These are phyloP conservation scores for Ilyonectria mors-panacis DNA, from an alignment of 2,329 filamentous ascomycete genomes.

Conservation along the genomic window DNA sequence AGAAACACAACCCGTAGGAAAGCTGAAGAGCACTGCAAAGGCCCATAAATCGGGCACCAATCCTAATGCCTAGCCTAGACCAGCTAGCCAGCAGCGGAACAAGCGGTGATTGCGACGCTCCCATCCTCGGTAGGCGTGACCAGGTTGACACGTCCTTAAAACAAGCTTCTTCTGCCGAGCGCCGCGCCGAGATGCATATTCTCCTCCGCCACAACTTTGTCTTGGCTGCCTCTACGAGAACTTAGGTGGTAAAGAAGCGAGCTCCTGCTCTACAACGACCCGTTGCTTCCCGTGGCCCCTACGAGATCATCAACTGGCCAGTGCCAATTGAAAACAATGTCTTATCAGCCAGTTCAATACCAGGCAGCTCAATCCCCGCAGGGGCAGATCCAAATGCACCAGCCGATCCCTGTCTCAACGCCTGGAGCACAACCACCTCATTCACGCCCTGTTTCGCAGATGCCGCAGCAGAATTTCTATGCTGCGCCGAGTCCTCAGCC, in stretches of 20 bases:
- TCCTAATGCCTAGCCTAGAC: too few relatives aligned
- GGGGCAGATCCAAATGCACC: background rate
- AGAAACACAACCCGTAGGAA: too few relatives aligned
- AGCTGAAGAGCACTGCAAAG: too few relatives aligned
- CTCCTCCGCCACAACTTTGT: background rate
- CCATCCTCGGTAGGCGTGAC: background rate
- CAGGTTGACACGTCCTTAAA: background rate
- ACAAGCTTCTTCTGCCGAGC: background rate
- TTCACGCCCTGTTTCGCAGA: background rate
- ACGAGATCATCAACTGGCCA: background rate
- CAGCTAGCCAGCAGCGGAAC: background rate
- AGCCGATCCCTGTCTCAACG: background rate
- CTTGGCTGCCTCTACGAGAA: background rate
- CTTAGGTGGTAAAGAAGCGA: background rate
- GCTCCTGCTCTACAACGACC: background rate
- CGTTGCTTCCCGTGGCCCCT: background rate
- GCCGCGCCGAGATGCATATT: background rate
- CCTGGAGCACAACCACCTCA: background rate
- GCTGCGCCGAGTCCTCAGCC: background rate
- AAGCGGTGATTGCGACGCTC: background rate
- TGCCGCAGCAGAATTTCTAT: background rate
- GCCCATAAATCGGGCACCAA: too few relatives aligned
- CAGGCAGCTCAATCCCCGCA: background rate
- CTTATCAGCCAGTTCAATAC: background rate
- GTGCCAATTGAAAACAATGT: background rate